Evolutionary conservation across 2,329 filamentous ascomycete genomes (phyloP).

Genomic region (Fonsecaea multimorphosa): DNA sequence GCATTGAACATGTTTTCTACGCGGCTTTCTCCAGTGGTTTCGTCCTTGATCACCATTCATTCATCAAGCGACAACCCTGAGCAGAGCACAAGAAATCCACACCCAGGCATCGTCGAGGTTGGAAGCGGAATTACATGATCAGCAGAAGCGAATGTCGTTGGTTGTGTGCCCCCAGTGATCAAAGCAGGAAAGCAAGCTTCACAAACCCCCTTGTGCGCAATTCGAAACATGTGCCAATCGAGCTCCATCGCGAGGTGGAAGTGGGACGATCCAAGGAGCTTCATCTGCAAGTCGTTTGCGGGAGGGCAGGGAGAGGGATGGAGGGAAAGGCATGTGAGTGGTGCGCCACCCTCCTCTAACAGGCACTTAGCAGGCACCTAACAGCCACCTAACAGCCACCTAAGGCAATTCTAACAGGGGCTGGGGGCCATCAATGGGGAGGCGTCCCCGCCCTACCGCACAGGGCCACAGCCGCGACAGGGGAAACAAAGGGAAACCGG

Average conservation of each 20-base stretch:
- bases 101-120: not conserved
- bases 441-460: conserved; percentile 2
- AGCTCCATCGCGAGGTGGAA: conserved; percentile 13
- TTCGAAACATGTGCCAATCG: conserved; percentile 35
- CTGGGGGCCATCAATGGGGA: conserved; percentile 8
- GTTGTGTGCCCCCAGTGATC: conserved; percentile 10
- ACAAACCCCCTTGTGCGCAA: conserved; percentile 18
- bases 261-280: conserved; percentile 14
- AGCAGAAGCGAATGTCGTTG: conserved; percentile 1
- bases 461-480: not conserved
- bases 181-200: not conserved
- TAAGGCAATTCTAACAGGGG: not conserved
- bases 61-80: not conserved
- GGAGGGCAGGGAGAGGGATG: not conserved
- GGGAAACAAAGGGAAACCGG: not conserved
- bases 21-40: not conserved
- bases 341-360: conserved; percentile 6
- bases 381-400: no score
- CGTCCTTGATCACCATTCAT: not conserved
- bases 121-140: conserved; percentile 19
- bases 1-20: not conserved
- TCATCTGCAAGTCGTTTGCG: conserved; percentile 13
- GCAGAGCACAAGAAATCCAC: not conserved
- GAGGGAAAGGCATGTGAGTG: not conserved
- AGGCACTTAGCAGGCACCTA: not conserved